Evolutionary conservation across 495 filamentous ascomycete genomes (phyloP).

Genomic region (Thermochaetoides thermophila): DNA sequence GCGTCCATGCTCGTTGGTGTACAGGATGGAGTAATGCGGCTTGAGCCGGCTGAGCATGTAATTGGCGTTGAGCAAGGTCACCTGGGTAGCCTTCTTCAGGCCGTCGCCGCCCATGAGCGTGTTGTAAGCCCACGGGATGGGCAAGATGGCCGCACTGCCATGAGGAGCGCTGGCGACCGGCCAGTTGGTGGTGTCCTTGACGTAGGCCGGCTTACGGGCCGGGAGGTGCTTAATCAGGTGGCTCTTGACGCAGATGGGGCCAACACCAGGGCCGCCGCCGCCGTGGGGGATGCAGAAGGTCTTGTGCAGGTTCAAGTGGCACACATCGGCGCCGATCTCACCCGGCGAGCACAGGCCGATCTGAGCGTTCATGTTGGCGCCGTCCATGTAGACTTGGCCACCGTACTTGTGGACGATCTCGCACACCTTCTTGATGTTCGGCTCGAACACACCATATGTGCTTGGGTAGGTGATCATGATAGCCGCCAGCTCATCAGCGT

Average conservation of each 20-base stretch:
- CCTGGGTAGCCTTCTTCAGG: slow-evolving; percentile 86
- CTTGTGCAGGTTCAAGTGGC: slow-evolving; percentile 96
- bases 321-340: slow-evolving; percentile 94
- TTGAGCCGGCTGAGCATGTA: slow-evolving; percentile 91
- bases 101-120: slow-evolving; percentile 90
- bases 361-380: slow-evolving; percentile 98
- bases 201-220: slow-evolving; percentile 39
- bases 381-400: slow-evolving; percentile 98
- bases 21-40: slow-evolving; percentile 78
- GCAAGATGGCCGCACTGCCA: slow-evolving; percentile 86
- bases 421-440: slow-evolving; percentile 74
- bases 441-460: slow-evolving; percentile 94
- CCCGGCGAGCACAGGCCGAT: slow-evolving; percentile 94
- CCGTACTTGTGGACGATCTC: slow-evolving; percentile 75
- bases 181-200: slow-evolving; percentile 26
- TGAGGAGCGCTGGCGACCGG: slow-evolving; percentile 80
- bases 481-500: slow-evolving; percentile 73
- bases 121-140: slow-evolving; percentile 96
- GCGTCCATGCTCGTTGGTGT: slow-evolving; percentile 74
- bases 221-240: slow-evolving; percentile 73
- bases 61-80: slow-evolving; percentile 91
- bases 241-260: slow-evolving; percentile 81
- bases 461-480: slow-evolving; percentile 99
- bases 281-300: slow-evolving; percentile 99
- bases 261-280: slow-evolving; percentile 88